Conservation (phyloP, 208 protist species). For the Crithidia thermophila region DNA sequence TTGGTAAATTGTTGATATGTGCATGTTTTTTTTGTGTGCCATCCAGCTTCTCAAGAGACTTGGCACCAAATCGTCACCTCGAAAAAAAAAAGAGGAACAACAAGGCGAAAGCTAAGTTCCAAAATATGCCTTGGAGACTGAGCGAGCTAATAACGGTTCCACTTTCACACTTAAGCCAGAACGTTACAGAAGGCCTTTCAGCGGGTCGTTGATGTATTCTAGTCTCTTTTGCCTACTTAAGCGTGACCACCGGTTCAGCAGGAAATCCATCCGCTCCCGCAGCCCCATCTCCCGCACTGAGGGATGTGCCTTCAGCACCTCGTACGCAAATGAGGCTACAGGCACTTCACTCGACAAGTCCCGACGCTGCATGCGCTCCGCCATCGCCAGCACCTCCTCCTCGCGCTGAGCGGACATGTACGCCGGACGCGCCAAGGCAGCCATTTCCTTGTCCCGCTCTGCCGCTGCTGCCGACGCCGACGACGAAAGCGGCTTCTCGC, state of each 20-base stretch:
- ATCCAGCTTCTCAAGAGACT: too few species aligned
- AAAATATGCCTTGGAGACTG: too few species aligned
- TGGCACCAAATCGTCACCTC: too few species aligned
- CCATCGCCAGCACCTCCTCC: slow-evolving; percentile 62
- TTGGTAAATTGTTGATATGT: too few species aligned
- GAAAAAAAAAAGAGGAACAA: too few species aligned
- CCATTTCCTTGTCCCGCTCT: neutral
- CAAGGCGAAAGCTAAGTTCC: too few species aligned
- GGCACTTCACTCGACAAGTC: slow-evolving; percentile 82
- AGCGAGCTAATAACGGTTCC: too few species aligned
- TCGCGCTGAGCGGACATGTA: slow-evolving; percentile 74
- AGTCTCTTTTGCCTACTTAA: slow-evolving; percentile 64
- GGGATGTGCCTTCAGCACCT: slow-evolving; percentile 80
- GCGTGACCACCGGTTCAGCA: slow-evolving; percentile 70
- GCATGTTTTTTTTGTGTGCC: too few species aligned
- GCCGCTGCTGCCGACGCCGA: neutral
- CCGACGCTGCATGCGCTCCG: slow-evolving; percentile 80
- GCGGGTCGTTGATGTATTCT: slow-evolving; percentile 77
- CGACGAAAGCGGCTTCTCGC: neutral
- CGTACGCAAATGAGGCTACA: slow-evolving; percentile 83
- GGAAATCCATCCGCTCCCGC: slow-evolving; percentile 88
- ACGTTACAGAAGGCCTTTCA: slow-evolving; percentile 76
- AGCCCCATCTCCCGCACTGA: slow-evolving; percentile 84
- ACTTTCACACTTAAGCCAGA: neutral
- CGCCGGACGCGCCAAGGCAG: slow-evolving; percentile 33